Conservation (phyloP, 805 yeast genomes). For the Maudiozyma barnettii region DNA sequence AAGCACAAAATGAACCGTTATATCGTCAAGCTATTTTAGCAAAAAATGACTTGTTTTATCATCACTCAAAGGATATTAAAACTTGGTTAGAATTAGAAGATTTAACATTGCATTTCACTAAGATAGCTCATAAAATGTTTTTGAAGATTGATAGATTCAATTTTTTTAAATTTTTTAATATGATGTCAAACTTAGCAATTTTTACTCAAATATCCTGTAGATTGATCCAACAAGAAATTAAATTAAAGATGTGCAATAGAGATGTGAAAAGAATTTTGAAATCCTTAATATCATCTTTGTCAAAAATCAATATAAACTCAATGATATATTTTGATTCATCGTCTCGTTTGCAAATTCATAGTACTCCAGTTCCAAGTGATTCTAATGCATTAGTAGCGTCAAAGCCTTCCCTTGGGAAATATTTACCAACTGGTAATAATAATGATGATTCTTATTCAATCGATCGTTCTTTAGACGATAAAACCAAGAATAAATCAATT, state of each 20-base stretch:
- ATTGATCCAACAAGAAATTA: constrained; percentile 43
- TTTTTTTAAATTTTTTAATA: constrained; percentile 45
- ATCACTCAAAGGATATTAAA: constrained; percentile 48
- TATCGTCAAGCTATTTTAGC: constrained; percentile 22
- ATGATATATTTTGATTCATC: constrained; percentile 41
- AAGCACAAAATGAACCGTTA: constrained; percentile 4
- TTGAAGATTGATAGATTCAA: constrained; percentile 40
- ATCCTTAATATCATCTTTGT: constrained; percentile 43
- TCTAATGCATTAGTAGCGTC: neutral
- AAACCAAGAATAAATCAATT: neutral
- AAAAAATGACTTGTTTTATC: constrained; percentile 41
- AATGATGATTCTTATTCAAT: neutral
- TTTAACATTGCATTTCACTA: constrained; percentile 39
- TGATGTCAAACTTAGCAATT: constrained; percentile 43
- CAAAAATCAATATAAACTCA: constrained; percentile 59
- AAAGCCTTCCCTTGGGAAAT: neutral
- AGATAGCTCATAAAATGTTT: constrained; percentile 42
- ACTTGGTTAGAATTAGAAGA: constrained; percentile 51
- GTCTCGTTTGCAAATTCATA: neutral
- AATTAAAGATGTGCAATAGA: constrained; percentile 37
- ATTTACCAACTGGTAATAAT: neutral
- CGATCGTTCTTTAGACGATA: neutral
- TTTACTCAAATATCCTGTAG: constrained; percentile 47
- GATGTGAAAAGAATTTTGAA: constrained; percentile 42
- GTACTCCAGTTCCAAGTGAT: neutral